These are phyloP conservation scores for Dioscorea zingiberensis DNA, from an alignment of 106 monocot species.

Conservation along the genomic window DNA sequence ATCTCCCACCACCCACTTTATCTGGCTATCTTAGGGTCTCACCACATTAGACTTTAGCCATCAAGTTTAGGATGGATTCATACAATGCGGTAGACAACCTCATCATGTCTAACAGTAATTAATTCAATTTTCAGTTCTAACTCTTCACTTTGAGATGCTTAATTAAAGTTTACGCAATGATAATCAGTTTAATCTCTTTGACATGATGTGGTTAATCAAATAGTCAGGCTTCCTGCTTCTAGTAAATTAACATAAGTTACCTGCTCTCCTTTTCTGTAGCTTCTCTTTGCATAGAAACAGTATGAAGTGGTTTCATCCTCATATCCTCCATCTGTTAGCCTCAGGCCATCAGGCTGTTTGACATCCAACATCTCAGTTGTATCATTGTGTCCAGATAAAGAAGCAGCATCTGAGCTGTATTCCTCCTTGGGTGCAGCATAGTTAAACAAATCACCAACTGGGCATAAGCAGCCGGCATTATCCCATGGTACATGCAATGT, in stretches of 20 bases:
- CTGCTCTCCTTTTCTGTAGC: slow-evolving; percentile 71
- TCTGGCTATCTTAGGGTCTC: no score
- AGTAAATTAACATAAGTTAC: slow-evolving; percentile 14
- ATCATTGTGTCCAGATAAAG: not conserved
- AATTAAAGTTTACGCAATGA: no score
- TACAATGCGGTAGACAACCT: no score
- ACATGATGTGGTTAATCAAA: no score
- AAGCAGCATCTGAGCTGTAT: not conserved
- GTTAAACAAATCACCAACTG: slow-evolving; percentile 94
- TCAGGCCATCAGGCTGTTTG: slow-evolving; percentile 21
- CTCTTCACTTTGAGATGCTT: no score
- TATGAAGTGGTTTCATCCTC: slow-evolving; percentile 57
- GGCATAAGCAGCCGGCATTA: slow-evolving; percentile 87
- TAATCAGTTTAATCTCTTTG: no score
- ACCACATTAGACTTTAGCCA: no score
- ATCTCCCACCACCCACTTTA: no score
- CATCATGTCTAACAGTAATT: no score
- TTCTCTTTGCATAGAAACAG: slow-evolving; percentile 85
- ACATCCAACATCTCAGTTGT: slow-evolving; percentile 4
- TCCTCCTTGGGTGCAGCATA: slow-evolving; percentile 78
- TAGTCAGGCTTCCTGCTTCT: no score
- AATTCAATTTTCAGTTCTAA: no score
- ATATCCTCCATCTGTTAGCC: slow-evolving; percentile 90
- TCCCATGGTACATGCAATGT: slow-evolving; percentile 95
- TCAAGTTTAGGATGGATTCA: no score